These are phyloP conservation scores for Salvia rosmarinus DNA, from an alignment of 257 asterid genomes.

Conservation along the genomic window DNA sequence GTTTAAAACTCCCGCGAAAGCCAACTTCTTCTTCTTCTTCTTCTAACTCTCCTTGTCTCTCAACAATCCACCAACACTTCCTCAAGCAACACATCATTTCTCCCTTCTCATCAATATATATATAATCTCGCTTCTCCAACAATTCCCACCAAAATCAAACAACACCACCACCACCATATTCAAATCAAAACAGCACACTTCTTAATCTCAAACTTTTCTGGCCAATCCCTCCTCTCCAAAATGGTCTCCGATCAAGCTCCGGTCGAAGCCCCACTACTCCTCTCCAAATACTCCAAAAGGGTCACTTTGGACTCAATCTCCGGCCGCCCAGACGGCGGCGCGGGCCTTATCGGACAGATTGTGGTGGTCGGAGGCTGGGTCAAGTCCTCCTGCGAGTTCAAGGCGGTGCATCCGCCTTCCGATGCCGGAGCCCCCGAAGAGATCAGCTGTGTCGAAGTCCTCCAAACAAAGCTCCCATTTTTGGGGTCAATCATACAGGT, in stretches of 20 bases:
- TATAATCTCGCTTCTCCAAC: conserved; percentile 36
- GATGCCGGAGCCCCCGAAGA: conserved; percentile 46
- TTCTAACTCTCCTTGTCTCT: conserved; percentile 47
- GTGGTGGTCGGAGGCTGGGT: conserved; percentile 93
- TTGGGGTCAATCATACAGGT: conserved; percentile 57
- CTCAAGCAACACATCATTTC: conserved; percentile 63
- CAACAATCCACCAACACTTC: conserved; percentile 40
- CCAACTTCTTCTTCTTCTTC: conserved; percentile 32
- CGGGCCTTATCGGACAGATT: conserved; percentile 58
- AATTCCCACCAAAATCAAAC: conserved; percentile 20
- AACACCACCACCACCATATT: conserved; percentile 21
- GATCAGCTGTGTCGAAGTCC: conserved; percentile 59
- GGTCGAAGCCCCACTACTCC: conserved; percentile 41
- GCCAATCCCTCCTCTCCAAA: not conserved
- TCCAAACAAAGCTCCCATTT: conserved; percentile 66
- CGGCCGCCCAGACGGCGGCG: conserved; percentile 57
- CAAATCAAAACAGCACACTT: not conserved
- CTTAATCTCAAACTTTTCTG: conserved; percentile 5
- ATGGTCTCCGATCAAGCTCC: conserved; percentile 60
- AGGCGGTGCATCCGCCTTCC: conserved; percentile 7
- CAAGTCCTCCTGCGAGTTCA: conserved; percentile 70
- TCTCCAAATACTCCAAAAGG: conserved; percentile 63
- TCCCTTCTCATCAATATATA: conserved; percentile 18
- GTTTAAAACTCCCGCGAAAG: conserved; percentile 67
- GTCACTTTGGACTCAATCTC: conserved; percentile 57